A percentile compares a stretch with the other conserved stretches of the same genome.
phyloP scores from a whole-genome alignment of 306 rosid genomes.

The Medicago ruthenica region DNA sequence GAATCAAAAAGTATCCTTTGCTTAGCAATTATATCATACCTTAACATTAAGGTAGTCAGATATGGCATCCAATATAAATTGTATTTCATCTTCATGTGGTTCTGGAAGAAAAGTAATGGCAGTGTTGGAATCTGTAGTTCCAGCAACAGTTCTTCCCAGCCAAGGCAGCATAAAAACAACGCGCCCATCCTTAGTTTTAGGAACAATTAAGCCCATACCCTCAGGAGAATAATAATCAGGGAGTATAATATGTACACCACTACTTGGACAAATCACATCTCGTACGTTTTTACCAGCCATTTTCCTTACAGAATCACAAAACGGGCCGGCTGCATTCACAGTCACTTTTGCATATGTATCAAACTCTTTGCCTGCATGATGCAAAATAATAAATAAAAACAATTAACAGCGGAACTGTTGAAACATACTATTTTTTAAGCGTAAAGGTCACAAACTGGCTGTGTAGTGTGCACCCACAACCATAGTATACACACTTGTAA shows the following conservation, averaged over 20 bases:
- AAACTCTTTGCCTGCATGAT: slow-evolving; percentile 79
- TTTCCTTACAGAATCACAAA: slow-evolving; percentile 88
- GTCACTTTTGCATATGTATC: slow-evolving; percentile 92
- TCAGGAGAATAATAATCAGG: slow-evolving; percentile 99
- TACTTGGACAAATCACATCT: slow-evolving; percentile 87
- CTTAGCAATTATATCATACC: slow-evolving; percentile 59
- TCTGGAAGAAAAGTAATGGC: slow-evolving; percentile 82
- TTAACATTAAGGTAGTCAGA: slow-evolving; percentile 93
- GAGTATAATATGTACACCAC: slow-evolving; percentile 95
- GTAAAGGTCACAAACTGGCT: background rate
- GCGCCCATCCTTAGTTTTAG: slow-evolving; percentile 98
- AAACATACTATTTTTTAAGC: background rate
- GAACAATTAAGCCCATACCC: slow-evolving; percentile 98
- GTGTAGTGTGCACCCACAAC: background rate
- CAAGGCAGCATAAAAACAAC: slow-evolving; percentile 98
- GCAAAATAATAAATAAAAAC: slow-evolving; percentile 41
- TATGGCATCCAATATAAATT: slow-evolving; percentile 90
- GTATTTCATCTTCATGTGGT: slow-evolving; percentile 96
- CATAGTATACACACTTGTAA: background rate
- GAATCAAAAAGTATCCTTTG: background rate
- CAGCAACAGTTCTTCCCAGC: slow-evolving; percentile 98
- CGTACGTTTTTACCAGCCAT: slow-evolving; percentile 71
- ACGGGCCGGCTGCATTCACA: slow-evolving; percentile 97
- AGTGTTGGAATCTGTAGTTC: slow-evolving; percentile 96
- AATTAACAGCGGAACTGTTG: slow-evolving; percentile 16